phyloP scores from a whole-genome alignment of 768 basidiomycete species.

The Suillus variegatus region DNA sequence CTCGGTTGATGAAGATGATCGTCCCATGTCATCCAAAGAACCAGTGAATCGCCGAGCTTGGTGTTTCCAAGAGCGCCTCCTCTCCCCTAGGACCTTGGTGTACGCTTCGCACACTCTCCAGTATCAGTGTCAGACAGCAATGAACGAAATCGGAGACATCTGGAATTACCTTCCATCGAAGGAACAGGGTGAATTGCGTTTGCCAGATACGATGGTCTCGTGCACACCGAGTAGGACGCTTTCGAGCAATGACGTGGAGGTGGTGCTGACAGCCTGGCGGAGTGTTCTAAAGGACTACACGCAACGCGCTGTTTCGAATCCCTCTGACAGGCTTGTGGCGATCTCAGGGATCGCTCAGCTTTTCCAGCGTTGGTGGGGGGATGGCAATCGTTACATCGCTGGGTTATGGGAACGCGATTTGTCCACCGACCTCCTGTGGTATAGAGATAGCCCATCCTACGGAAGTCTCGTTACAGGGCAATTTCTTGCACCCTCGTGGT shows the following conservation, averaged over 20 bases:
- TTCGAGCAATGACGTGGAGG: background rate
- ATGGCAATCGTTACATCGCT: slow-evolving; percentile 7
- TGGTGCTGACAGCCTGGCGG: slow-evolving; percentile 1
- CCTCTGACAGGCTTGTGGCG: slow-evolving; percentile 10
- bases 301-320: background rate
- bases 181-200: background rate
- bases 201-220: slow-evolving; percentile 2
- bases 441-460: background rate
- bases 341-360: slow-evolving; percentile 9
- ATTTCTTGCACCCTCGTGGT: slow-evolving; percentile 11
- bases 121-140: slow-evolving; percentile 8
- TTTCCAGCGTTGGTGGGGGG: slow-evolving; percentile 2
- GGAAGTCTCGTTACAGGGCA: background rate
- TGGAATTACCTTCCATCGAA: background rate
- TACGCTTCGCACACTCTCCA: slow-evolving; percentile 8
- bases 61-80: slow-evolving; percentile 11
- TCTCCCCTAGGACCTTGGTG: slow-evolving; percentile 8
- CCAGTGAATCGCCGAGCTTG: slow-evolving; percentile 11
- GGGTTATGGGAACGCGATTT: slow-evolving; percentile 11
- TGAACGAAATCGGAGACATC: slow-evolving; percentile 5
- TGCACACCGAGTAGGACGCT: background rate
- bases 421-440: slow-evolving; percentile 10
- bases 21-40: background rate
- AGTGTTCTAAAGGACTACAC: slow-evolving; percentile 6
- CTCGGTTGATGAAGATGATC: background rate